A percentile compares a stretch with the other conserved stretches of the same genome.
phyloP scores from a whole-genome alignment of 1,284 basidiomycete species.

The Rhodotorula sp. region DNA sequence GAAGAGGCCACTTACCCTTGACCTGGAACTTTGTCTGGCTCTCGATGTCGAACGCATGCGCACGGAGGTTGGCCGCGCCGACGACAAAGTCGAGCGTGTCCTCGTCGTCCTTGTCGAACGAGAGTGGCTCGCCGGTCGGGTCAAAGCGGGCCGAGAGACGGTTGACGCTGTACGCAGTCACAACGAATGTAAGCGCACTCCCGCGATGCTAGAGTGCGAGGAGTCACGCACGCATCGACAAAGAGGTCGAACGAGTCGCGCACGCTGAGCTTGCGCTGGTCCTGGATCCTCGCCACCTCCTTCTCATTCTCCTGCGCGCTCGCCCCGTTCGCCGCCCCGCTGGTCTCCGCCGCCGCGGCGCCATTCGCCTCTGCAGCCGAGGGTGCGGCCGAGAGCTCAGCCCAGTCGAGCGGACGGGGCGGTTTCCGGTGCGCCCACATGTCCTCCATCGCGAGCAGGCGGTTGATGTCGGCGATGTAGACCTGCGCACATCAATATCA shows the following conservation, averaged over 20 bases:
- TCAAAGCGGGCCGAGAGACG: slow-evolving; percentile 73
- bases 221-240: slow-evolving; percentile 65
- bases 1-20: slow-evolving; percentile 64
- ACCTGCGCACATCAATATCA: slow-evolving; percentile 58
- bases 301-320: slow-evolving; percentile 16
- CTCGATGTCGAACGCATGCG: slow-evolving; percentile 83
- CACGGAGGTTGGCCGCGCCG: slow-evolving; percentile 87
- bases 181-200: slow-evolving; percentile 10
- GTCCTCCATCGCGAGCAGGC: slow-evolving; percentile 90
- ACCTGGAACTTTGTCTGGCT: slow-evolving; percentile 93
- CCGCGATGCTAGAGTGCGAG: background rate
- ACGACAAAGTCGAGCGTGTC: slow-evolving; percentile 96
- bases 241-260: slow-evolving; percentile 81
- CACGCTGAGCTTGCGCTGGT: slow-evolving; percentile 72
- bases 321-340: slow-evolving; percentile 35
- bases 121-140: slow-evolving; percentile 63
- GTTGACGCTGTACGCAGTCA: slow-evolving; percentile 61
- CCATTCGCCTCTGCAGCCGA: slow-evolving; percentile 53
- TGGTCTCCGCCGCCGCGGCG: background rate
- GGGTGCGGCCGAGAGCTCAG: slow-evolving; percentile 66
- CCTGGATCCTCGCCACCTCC: slow-evolving; percentile 62
- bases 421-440: slow-evolving; percentile 92
- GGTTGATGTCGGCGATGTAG: slow-evolving; percentile 82
- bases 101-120: slow-evolving; percentile 98
- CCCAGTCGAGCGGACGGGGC: slow-evolving; percentile 80